Evolutionary conservation across 1,284 basidiomycete species (phyloP), one percentile per base, ranked within the genome.

Genomic region (Apiotrichum veenhuisii): DNA sequence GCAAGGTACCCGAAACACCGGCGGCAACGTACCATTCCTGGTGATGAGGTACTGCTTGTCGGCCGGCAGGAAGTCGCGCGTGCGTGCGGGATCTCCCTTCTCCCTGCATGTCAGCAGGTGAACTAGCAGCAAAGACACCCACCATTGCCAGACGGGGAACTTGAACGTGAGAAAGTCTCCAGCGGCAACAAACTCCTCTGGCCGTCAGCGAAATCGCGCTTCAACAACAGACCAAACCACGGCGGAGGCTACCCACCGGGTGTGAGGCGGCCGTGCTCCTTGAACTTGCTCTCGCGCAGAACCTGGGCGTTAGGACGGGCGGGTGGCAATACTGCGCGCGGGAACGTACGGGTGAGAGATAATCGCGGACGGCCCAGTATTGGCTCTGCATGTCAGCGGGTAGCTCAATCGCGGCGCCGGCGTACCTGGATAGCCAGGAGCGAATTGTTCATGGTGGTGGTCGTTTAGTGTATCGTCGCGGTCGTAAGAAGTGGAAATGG

Each of bases 11-110:
- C n/a, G 5, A 9, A 41, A n/a, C n/a, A n/a, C n/a, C 40, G 18
- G 15, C 30, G 7, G 23, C 14, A 5, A 65, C 80, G 50, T 45
- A 82, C 82, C 82, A 63, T 92, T 92, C 37, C 88, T 85, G 45
- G 89, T 92, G 69, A 98, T 85, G 54, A 99, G 85, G 76, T 95
- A 99, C 75, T 99, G 95, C 80, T 96, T 98, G 78, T 95, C 91
- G 5, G 82, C 72, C 0, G 95, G 96, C 20, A 99, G 83, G 77
- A 91, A 98, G 67, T 98, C 94, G 62, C 93, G 83, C 27, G 83
- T 81, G 79, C 90, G 91, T 40, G 85, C 84, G 48, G 87, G 71
- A 68, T 96, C 91, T 55, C 91, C 92, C 66, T 86, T 87, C 79
- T 94, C 89, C 91, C 91, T 94, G 66, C 33, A 20, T 27, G 30